Base-by-base conservation (phyloP, 768 basidiomycete species). In the Phlebiopsis flavidoalba region DNA sequence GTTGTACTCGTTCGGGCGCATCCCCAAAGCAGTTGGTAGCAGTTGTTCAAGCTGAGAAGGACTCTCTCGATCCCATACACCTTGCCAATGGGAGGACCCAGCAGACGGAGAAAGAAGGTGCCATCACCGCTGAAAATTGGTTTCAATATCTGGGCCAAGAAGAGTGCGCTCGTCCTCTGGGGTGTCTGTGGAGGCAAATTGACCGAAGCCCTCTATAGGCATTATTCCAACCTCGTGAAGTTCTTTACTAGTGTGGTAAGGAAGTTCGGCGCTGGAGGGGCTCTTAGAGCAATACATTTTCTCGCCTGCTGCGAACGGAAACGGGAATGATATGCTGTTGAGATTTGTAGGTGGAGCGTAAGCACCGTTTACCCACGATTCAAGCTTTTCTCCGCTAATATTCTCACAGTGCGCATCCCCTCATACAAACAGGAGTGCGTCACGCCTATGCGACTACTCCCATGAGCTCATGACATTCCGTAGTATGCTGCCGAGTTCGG, bases 341-440 rank as follows among this genome's bases (percentile, higher is more conserved):
- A 66, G 76, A 24, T 73, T 78, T 52, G 61, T 74, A 31, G 67
- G 66, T 37, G 76, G 75, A 52, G 66, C 70, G 76, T 77, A 57
- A 65, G 76, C 74, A 40, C 45, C 17, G 10, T 31, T 6, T 50
- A 17, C 22, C 1, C 8, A 24, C 46, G 17, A 11, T 15, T 22
- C 49, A 37, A 17, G 35, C 22, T 26, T 53, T 14, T n/a, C 26
- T 50, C 14, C 26, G 26, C 10, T 57, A 15, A 37, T 31, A 19
- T 31, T 31, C 8, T 15, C 17, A 11, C 60, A 86, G 83, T 4
- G 60, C 80, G 12, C 85, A 87, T 69, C 82, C 83, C 0, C 68
- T 83, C 52, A 87, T 87, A 52, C 79, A 81, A 64, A 71, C 78
- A n/a, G 85, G 84, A 46, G 83, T 84, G 66, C 48, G 79, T 76